Percentiles rank a stretch among this genome's conserved stretches.
Conservation (phyloP, 768 basidiomycete genomes). For the Podaxis rugospora region DNA sequence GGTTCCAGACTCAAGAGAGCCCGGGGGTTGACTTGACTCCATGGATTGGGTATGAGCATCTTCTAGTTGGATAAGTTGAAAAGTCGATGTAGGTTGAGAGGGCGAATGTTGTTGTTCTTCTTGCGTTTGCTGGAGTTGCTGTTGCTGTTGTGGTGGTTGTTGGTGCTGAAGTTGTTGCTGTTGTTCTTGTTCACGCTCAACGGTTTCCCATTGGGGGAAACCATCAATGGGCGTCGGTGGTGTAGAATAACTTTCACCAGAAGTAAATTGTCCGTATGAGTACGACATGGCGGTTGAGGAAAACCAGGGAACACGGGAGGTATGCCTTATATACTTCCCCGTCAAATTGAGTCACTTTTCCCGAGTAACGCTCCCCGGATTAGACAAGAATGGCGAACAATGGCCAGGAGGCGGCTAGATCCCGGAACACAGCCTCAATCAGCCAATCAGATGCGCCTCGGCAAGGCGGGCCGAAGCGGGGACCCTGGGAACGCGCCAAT, state of each 20-base stretch:
- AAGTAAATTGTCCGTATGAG: constrained; percentile 38
- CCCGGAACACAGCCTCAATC: constrained; percentile 19
- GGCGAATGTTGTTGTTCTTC: constrained; percentile 19
- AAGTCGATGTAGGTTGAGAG: constrained; percentile 10
- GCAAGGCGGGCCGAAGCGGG: constrained; percentile 15
- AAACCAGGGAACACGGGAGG: background rate
- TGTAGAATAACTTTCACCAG: constrained; percentile 42
- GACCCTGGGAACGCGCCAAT: constrained; percentile 24
- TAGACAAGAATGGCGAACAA: constrained; percentile 26
- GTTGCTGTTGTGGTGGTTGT: constrained; percentile 27
- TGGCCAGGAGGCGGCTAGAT: constrained; percentile 22
- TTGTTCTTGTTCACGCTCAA: constrained; percentile 37
- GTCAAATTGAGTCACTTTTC: constrained; percentile 26
- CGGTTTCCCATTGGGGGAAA: constrained; percentile 37
- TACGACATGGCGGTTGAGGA: constrained; percentile 39
- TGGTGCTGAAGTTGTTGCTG: constrained; percentile 30
- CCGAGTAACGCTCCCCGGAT: constrained; percentile 8
- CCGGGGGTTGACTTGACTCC: constrained; percentile 5
- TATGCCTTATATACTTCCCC: constrained; percentile 28
- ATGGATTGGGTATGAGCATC: constrained; percentile 9
- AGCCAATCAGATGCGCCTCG: constrained; percentile 20
- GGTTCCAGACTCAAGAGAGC: background rate
- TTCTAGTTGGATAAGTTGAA: constrained; percentile 14
- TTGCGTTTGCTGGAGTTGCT: constrained; percentile 23
- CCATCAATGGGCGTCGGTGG: constrained; percentile 42